Evolutionary conservation across 106 monocot genomes (phyloP).

Genomic region (Acorus gramineus): DNA sequence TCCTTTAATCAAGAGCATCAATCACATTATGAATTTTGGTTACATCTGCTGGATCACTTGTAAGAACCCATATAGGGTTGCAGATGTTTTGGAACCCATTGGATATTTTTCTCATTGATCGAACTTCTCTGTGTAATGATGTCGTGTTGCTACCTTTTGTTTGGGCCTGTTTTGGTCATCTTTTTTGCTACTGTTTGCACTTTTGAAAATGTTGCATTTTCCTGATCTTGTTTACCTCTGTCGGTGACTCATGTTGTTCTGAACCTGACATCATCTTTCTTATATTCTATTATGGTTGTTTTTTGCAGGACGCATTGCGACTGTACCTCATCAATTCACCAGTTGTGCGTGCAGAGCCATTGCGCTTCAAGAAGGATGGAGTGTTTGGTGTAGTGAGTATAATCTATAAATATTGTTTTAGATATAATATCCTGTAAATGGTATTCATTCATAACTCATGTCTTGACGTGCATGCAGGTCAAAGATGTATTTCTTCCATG

Average conservation of each 20-base stretch:
- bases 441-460: neutral
- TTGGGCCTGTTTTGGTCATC: neutral
- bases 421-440: neutral
- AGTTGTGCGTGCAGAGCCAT: slow-evolving; percentile 86
- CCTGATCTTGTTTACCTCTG: neutral
- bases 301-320: slow-evolving; percentile 79
- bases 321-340: slow-evolving; percentile 94
- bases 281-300: neutral
- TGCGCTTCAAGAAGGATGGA: slow-evolving; percentile 85
- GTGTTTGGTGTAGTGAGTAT: slow-evolving; percentile 86
- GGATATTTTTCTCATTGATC: no score
- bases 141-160: neutral
- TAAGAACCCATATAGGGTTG: no score
- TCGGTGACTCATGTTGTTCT: neutral
- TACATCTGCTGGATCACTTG: no score
- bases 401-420: neutral
- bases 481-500: slow-evolving; percentile 99
- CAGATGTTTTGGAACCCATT: no score
- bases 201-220: neutral
- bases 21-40: no score
- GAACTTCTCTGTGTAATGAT: neutral
- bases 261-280: neutral
- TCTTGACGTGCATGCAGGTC: slow-evolving; percentile 32
- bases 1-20: no score
- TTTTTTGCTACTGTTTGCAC: neutral